Evolutionary conservation across 495 filamentous ascomycete species (phyloP).

Genomic region (Talaromyces borbonicus): DNA sequence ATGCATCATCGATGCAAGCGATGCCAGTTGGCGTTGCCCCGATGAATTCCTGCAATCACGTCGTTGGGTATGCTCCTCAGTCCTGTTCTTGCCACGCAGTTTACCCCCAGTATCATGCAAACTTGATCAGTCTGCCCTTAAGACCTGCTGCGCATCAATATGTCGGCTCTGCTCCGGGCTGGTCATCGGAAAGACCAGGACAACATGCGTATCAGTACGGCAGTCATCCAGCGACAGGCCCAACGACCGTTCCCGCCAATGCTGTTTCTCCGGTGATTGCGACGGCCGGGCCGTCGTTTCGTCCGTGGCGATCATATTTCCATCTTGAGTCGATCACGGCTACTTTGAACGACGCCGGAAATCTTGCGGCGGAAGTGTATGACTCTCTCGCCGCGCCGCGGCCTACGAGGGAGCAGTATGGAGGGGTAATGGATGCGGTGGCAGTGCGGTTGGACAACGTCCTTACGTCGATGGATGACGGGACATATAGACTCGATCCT

Average conservation of each 20-base stretch:
- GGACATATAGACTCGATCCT: slow-evolving; percentile 53
- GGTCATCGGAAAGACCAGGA: background rate
- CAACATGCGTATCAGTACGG: background rate
- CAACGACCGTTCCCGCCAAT: background rate
- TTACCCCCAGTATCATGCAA: background rate
- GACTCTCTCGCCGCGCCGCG: background rate
- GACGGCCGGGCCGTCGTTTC: background rate
- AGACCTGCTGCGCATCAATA: background rate
- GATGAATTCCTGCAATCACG: background rate
- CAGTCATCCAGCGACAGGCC: background rate
- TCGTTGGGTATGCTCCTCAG: no score
- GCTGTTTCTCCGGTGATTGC: background rate
- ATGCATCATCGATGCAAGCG: background rate
- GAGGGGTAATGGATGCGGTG: slow-evolving; percentile 3
- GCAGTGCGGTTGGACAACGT: slow-evolving; percentile 44
- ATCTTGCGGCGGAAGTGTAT: slow-evolving; percentile 6
- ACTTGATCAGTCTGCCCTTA: background rate
- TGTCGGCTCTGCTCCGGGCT: no score
- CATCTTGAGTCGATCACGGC: background rate
- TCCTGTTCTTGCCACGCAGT: background rate
- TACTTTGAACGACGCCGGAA: slow-evolving; percentile 4
- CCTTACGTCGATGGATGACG: slow-evolving; percentile 59
- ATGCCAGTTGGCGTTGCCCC: background rate
- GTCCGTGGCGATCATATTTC: background rate
- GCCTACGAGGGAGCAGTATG: background rate